phyloP scores from a whole-genome alignment of 768 basidiomycete genomes.

The Sistotremastrum niveocremeum region DNA sequence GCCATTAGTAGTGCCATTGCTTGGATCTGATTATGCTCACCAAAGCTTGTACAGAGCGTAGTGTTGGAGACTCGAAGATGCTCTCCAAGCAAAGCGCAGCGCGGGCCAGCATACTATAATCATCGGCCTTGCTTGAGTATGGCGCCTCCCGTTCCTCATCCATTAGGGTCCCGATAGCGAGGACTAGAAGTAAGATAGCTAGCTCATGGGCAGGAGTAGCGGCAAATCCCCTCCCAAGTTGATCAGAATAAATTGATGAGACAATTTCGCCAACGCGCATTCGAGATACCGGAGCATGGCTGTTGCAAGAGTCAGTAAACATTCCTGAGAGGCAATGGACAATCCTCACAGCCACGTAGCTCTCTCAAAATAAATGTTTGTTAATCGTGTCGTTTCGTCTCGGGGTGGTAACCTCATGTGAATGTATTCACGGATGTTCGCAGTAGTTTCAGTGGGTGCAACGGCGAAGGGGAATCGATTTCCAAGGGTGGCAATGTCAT shows the following conservation, averaged over 20 bases:
- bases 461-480: conserved; percentile 44
- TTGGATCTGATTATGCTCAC: conserved; percentile 22
- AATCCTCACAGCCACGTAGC: conserved; percentile 57
- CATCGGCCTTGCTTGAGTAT: conserved; percentile 56
- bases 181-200: conserved; percentile 49
- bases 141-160: conserved; percentile 34
- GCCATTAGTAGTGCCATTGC: background rate
- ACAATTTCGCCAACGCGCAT: conserved; percentile 9
- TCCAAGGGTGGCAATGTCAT: conserved; percentile 50
- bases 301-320: conserved; percentile 21
- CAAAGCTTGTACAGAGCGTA: conserved; percentile 53
- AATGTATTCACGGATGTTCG: conserved; percentile 22
- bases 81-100: conserved; percentile 51
- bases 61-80: conserved; percentile 54
- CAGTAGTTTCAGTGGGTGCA: conserved; percentile 21
- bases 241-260: conserved; percentile 12
- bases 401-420: conserved; percentile 34
- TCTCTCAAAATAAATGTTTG: conserved; percentile 45
- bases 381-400: conserved; percentile 46
- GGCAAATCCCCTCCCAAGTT: conserved; percentile 37
- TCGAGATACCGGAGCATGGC: conserved; percentile 1
- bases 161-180: conserved; percentile 54
- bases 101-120: conserved; percentile 53
- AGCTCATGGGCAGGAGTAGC: conserved; percentile 39
- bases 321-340: conserved; percentile 6